Evolutionary conservation across 1,284 basidiomycete genomes (phyloP).

Genomic region (Ustilago trichophora): DNA sequence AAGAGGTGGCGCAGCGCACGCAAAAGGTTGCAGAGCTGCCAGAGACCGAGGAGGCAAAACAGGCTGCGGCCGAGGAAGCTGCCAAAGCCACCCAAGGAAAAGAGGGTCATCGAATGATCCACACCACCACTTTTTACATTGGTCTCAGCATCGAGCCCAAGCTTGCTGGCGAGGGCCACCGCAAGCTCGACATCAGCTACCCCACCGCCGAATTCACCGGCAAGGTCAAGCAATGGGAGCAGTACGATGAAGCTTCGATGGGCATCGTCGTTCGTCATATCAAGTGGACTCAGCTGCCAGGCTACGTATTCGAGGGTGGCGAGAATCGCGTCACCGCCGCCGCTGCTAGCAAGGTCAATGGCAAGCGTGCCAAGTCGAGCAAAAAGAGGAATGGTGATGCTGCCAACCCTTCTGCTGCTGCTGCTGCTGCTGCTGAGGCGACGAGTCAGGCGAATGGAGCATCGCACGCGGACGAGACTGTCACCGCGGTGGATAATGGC

Average conservation of each 20-base stretch:
- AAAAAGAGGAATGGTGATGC: constrained; percentile 69
- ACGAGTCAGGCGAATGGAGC: constrained; percentile 23
- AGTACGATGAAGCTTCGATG: constrained; percentile 91
- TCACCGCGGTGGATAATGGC: constrained; percentile 25
- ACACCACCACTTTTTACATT: constrained; percentile 95
- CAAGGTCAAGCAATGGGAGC: constrained; percentile 93
- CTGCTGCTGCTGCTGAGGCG: background rate
- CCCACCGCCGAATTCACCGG: constrained; percentile 96
- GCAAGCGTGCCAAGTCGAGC: constrained; percentile 77
- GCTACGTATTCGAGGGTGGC: constrained; percentile 80
- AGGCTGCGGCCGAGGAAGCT: constrained; percentile 53
- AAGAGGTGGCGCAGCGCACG: constrained; percentile 59
- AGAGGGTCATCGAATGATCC: constrained; percentile 75
- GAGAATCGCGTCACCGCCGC: constrained; percentile 61
- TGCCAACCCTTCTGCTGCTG: constrained; percentile 1
- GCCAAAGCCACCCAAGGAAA: constrained; percentile 61
- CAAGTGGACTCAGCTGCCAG: constrained; percentile 85
- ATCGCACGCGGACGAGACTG: background rate
- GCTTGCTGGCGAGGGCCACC: constrained; percentile 69
- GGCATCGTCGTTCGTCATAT: constrained; percentile 93
- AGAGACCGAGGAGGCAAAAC: constrained; percentile 43
- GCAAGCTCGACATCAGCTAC: constrained; percentile 93
- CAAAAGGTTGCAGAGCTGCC: constrained; percentile 55
- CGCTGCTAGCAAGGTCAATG: constrained; percentile 77
- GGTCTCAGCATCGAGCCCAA: constrained; percentile 92